phyloP scores from a whole-genome alignment of 2,329 filamentous ascomycete species.

The Bipolaris zeicola region DNA sequence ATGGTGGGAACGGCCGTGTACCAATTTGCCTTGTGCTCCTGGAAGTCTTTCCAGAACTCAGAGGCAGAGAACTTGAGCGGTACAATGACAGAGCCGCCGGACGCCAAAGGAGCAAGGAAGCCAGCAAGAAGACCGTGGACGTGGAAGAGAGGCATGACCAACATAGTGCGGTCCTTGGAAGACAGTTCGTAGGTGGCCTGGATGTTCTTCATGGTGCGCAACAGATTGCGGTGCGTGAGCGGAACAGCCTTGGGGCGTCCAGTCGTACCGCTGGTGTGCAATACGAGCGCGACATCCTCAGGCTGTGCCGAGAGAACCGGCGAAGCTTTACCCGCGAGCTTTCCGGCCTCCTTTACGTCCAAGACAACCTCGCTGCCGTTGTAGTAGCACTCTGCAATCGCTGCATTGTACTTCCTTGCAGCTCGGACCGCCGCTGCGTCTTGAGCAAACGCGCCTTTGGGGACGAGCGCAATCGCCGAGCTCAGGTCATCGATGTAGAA shows the following conservation, averaged over 20 bases:
- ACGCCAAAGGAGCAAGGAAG: slow-evolving; percentile 76
- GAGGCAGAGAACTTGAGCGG: slow-evolving; percentile 79
- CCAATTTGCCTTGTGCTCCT: slow-evolving; percentile 78
- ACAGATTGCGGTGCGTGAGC: slow-evolving; percentile 79
- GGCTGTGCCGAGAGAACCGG: slow-evolving; percentile 63
- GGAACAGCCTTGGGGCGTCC: slow-evolving; percentile 83
- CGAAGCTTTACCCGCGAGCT: slow-evolving; percentile 61
- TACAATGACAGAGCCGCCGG: slow-evolving; percentile 79
- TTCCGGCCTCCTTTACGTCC: slow-evolving; percentile 77
- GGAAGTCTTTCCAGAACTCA: slow-evolving; percentile 82
- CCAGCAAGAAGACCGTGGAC: slow-evolving; percentile 86
- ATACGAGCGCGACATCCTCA: slow-evolving; percentile 80
- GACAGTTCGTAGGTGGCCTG: slow-evolving; percentile 76
- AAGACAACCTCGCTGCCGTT: slow-evolving; percentile 72
- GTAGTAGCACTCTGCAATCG: slow-evolving; percentile 88
- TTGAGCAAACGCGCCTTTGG: slow-evolving; percentile 69
- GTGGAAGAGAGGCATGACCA: slow-evolving; percentile 91
- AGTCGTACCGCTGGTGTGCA: slow-evolving; percentile 86
- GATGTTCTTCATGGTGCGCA: slow-evolving; percentile 83
- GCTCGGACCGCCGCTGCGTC: slow-evolving; percentile 75
- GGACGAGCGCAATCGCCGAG: slow-evolving; percentile 78
- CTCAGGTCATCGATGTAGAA: slow-evolving; percentile 90
- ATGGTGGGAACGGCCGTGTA: slow-evolving; percentile 94
- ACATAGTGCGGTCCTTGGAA: slow-evolving; percentile 74
- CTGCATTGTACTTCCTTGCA: slow-evolving; percentile 77